phyloP scores from a whole-genome alignment of 2,329 filamentous ascomycete species.

The Talaromyces sp. region DNA sequence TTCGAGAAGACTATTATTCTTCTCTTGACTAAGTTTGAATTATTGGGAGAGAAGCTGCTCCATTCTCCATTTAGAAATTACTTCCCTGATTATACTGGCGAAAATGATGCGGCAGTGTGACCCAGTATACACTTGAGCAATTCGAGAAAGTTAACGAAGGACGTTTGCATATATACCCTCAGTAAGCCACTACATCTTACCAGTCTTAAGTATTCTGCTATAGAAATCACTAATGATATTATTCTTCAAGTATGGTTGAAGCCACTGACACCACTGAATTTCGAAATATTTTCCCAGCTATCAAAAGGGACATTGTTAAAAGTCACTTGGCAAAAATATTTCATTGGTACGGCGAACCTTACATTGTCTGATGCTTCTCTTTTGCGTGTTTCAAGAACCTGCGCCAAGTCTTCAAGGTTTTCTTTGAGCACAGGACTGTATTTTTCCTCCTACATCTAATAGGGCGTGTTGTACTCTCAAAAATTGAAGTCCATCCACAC shows the following conservation, averaged over 20 bases:
- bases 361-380: no score
- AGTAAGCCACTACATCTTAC: not conserved
- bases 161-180: not conserved
- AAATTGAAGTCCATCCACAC: no score
- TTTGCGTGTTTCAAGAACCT: no score
- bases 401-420: no score
- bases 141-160: constrained; percentile 1
- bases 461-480: no score
- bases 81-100: not conserved
- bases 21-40: constrained; percentile 2
- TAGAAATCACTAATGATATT: not conserved
- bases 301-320: not conserved
- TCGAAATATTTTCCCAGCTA: not conserved
- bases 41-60: not conserved
- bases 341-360: no score
- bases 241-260: constrained; percentile 1
- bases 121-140: not conserved
- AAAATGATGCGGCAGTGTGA: not conserved
- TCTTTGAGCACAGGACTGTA: no score
- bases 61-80: constrained; percentile 2
- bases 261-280: not conserved
- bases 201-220: not conserved
- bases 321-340: no score
- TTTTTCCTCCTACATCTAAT: no score
- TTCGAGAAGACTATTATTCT: not conserved